Evolutionary conservation across 495 filamentous ascomycete species (phyloP).

Genomic region (Echria macrotheca): DNA sequence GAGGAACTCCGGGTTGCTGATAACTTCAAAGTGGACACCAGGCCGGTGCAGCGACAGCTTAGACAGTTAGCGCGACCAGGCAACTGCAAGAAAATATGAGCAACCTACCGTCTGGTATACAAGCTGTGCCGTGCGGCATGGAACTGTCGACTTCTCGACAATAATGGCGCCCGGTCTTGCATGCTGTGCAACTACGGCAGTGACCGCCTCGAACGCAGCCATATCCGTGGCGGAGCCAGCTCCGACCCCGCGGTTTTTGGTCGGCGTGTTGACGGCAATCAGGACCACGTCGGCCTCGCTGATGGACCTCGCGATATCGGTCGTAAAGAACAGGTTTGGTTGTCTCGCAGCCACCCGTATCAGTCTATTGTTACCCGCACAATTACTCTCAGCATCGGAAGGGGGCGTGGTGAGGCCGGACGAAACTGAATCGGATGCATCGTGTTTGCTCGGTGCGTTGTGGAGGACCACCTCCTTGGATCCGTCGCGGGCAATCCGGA

Average conservation of each 20-base stretch:
- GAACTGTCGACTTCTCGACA: constrained; percentile 79
- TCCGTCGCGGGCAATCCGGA: constrained; percentile 57
- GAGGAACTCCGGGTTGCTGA: constrained; percentile 79
- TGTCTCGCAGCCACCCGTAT: constrained; percentile 23
- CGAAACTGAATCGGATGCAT: constrained; percentile 8
- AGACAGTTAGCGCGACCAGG: too few species aligned
- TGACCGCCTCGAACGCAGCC: constrained; percentile 62
- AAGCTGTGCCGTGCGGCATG: constrained; percentile 65
- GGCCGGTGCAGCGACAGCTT: constrained; percentile 45
- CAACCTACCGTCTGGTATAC: constrained; percentile 57
- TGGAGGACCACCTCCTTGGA: constrained; percentile 22
- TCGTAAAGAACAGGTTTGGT: constrained; percentile 68
- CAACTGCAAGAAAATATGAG: too few species aligned
- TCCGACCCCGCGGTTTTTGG: constrained; percentile 62
- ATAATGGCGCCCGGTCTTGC: constrained; percentile 64
- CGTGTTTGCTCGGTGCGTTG: constrained; percentile 25
- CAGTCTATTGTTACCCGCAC: constrained; percentile 15
- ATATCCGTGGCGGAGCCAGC: constrained; percentile 67
- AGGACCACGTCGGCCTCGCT: constrained; percentile 67
- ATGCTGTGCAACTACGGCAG: constrained; percentile 57
- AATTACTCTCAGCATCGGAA: constrained; percentile 29
- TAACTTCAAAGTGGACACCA: constrained; percentile 62
- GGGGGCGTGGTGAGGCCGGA: constrained; percentile 14
- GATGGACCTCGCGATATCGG: constrained; percentile 55
- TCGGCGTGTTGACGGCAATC: constrained; percentile 76